Evolutionary conservation across 177 flowering plant species (phyloP), one percentile per base, ranked within the genome.

Genomic region (Vitis hybrid): DNA sequence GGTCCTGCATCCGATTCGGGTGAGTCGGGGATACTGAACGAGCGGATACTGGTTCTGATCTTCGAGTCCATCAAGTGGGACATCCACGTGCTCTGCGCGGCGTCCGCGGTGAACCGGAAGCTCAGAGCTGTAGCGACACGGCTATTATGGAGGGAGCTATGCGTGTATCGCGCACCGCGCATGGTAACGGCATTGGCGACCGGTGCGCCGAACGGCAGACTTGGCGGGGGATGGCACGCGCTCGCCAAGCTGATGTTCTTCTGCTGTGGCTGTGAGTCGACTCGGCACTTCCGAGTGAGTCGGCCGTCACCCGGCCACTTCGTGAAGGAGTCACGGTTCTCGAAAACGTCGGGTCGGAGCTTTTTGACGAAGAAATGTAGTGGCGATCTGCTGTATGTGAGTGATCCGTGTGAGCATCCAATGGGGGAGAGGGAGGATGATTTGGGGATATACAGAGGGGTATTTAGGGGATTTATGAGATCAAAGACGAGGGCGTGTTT

Each of bases 281-380:
- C 80, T 14, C 88, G 72, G 32, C 72, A 85, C 60, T 87, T 91
- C 77, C 60, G 52, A 11, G n/a, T 77, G 67, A 70, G 72, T 15
- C 80, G 61, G 1, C 19, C 82, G 0, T 10, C 68, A 3, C 82
- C 85, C 73, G 94, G 93, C 1, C 98, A 93, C 67, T 83, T 91
- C 59, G 82, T 71, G 46, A 66, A 67, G 7, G 69, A 68, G 14
- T 67, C 94, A 6, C 88, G 98, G 49, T 93, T 93, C 72, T 93
- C 98, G 35, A 93, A 93, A 73, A 93, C 98, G 17, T 89, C 97
- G 27, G 98, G 98, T 11, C 86, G 80, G 82, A 93, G 97, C 71
- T 93, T 93, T 69, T 46, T 93, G 71, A 40, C 75, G 32, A 83
- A 74, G 75, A 69, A 57, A 55, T 91, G 94, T 61, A 67, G 88